Evolutionary conservation across 495 filamentous ascomycete genomes (phyloP).

Genomic region (Lasiosphaeris hirsuta): DNA sequence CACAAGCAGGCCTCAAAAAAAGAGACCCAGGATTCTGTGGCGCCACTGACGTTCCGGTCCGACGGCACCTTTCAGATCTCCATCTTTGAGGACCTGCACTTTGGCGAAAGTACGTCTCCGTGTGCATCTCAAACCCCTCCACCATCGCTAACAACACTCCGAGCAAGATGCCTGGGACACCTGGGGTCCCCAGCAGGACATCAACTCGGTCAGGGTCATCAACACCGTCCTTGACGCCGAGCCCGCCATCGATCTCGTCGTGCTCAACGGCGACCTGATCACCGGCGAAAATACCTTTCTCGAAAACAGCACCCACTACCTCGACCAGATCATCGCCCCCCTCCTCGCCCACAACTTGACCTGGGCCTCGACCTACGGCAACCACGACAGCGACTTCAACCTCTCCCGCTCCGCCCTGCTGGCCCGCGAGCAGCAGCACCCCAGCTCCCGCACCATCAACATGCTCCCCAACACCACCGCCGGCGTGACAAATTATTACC

Average conservation of each 20-base stretch:
- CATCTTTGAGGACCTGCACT: slow-evolving; percentile 68
- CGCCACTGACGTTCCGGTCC: slow-evolving; percentile 36
- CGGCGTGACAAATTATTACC: slow-evolving; percentile 70
- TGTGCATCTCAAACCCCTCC: background rate
- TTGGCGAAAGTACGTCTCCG: slow-evolving; percentile 54
- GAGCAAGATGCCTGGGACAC: slow-evolving; percentile 42
- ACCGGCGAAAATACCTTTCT: slow-evolving; percentile 62
- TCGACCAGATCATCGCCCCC: slow-evolving; percentile 59
- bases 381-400: slow-evolving; percentile 66
- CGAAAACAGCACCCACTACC: slow-evolving; percentile 55
- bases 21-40: background rate
- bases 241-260: slow-evolving; percentile 51
- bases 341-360: slow-evolving; percentile 48
- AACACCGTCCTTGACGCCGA: slow-evolving; percentile 58
- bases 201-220: slow-evolving; percentile 57
- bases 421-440: slow-evolving; percentile 50
- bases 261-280: slow-evolving; percentile 73
- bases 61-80: slow-evolving; percentile 48
- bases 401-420: slow-evolving; percentile 53
- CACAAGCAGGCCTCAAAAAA: background rate
- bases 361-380: slow-evolving; percentile 73
- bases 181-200: slow-evolving; percentile 60
- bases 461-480: slow-evolving; percentile 38
- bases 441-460: slow-evolving; percentile 53
- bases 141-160: background rate